A percentile compares a stretch with the other conserved stretches of the same genome.
phyloP scores from a whole-genome alignment of 1,139 yeast genomes.

The Zygoascus meyerae region DNA sequence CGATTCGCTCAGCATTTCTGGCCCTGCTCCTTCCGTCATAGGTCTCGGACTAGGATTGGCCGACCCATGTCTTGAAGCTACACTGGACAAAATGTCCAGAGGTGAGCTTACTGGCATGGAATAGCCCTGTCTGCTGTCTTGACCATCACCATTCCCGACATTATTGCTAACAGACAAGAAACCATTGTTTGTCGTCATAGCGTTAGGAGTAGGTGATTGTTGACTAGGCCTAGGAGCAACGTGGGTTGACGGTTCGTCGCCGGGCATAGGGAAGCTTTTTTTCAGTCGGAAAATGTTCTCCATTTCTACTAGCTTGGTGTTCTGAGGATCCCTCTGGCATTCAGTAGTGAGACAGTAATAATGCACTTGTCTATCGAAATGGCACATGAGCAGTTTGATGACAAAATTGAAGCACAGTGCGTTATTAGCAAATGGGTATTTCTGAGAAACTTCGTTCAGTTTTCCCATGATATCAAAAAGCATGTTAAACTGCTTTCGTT shows the following conservation, averaged over 20 bases:
- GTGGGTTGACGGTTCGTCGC: background rate
- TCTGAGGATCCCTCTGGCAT: conserved; percentile 8
- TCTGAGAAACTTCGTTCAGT: conserved; percentile 19
- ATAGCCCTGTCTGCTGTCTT: too few species aligned
- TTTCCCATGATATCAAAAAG: conserved; percentile 42
- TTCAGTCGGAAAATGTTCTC: conserved; percentile 2
- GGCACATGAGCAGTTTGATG: conserved; percentile 26
- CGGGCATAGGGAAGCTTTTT: background rate
- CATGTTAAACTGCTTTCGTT: conserved; percentile 41
- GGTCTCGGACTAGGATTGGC: conserved; percentile 9
- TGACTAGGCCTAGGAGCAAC: too few species aligned
- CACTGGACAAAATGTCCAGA: conserved; percentile 16
- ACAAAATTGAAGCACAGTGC: conserved; percentile 26
- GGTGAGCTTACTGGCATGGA: background rate
- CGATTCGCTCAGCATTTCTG: background rate
- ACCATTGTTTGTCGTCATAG: too few species aligned
- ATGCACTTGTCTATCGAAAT: conserved; percentile 27
- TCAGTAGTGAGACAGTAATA: conserved; percentile 12
- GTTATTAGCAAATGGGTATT: conserved; percentile 26
- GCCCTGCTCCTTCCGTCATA: background rate
- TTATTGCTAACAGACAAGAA: too few species aligned
- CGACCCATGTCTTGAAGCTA: conserved; percentile 21
- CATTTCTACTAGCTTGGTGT: background rate
- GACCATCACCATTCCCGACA: too few species aligned
- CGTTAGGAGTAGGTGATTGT: too few species aligned